Evolutionary conservation across 257 asterid genomes (phyloP).

Genomic region (Solanum infundibuliforme): DNA sequence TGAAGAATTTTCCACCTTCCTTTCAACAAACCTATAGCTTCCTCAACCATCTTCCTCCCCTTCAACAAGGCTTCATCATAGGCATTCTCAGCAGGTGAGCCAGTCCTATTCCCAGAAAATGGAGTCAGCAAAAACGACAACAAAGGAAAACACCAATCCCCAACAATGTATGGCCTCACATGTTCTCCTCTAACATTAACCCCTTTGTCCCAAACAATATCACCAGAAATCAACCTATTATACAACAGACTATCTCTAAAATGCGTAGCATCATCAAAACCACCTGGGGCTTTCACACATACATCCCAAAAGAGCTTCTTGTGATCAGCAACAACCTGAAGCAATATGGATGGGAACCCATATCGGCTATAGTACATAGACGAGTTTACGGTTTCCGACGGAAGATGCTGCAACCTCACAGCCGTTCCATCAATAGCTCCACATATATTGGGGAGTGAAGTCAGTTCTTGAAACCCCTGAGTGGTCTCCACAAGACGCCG

Average conservation of each 20-base stretch:
- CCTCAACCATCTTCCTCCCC: slow-evolving; percentile 76
- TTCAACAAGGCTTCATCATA: slow-evolving; percentile 79
- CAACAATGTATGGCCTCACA: slow-evolving; percentile 83
- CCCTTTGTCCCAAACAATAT: slow-evolving; percentile 78
- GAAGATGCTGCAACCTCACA: slow-evolving; percentile 49
- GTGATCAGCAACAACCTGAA: slow-evolving; percentile 93
- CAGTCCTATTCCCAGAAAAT: slow-evolving; percentile 51
- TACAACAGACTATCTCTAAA: slow-evolving; percentile 83
- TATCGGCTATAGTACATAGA: slow-evolving; percentile 47
- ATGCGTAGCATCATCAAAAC: slow-evolving; percentile 81
- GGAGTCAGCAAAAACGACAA: slow-evolving; percentile 83
- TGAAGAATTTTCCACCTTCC: slow-evolving; percentile 96
- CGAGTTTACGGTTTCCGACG: slow-evolving; percentile 37
- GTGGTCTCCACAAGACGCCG: slow-evolving; percentile 75
- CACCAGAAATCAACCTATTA: slow-evolving; percentile 60
- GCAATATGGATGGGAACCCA: slow-evolving; percentile 64
- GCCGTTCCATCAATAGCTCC: slow-evolving; percentile 91
- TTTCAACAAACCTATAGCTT: slow-evolving; percentile 83
- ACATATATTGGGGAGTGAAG: slow-evolving; percentile 66
- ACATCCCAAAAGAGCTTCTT: slow-evolving; percentile 97
- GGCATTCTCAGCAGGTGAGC: slow-evolving; percentile 68
- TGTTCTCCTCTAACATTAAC: slow-evolving; percentile 70
- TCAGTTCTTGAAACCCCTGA: slow-evolving; percentile 77
- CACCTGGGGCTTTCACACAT: slow-evolving; percentile 95
- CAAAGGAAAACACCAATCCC: slow-evolving; percentile 87